Base-by-base conservation (phyloP, 2,329 filamentous ascomycete genomes). In the Neurospora sp. region DNA sequence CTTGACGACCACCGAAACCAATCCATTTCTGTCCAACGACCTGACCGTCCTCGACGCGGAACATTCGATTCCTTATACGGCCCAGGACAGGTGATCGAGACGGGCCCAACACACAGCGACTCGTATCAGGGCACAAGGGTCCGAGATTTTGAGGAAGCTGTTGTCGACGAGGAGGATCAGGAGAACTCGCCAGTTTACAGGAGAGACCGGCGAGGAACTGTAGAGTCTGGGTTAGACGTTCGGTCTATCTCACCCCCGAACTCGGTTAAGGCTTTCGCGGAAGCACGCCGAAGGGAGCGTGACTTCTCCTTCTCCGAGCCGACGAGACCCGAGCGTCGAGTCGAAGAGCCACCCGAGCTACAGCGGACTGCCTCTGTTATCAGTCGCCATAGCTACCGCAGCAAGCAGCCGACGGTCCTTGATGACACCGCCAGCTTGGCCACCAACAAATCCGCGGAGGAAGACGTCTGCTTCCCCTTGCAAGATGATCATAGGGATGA, bases 251-350 rank as follows among this genome's bases (percentile, higher is more conserved):
- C 96, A 6, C 95, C 95, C 11, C 96, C 96, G 8, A 99, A 97
- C 80, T 99, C 96, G 0, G 93, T 99, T 68, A 97, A 98, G 79
- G 96, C 96, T 4, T 99, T 99, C 80, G 96, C 96, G 19, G 92
- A 96, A 76, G 92, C 92, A 69, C 91, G 93, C 67, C 92, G 93
- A 71, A 90, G 94, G 71, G 92, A 95, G 77, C 91, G 94, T 62
- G 92, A 89, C 71, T 78, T 85, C 77, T 89, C 85, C 28, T 82
- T 85, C 72, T 87, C 84, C 17, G 86, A 86, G 72, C 72, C 74
- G 19, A 62, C 52, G 23, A 77, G 72, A 69, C 71, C 75, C 23
- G 78, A 80, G 71, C 74, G 75, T 33, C 79, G 72, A 71, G 76
- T 77, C 19, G 81, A 85, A 6, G 83, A 85, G 19, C 79, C 88